Percentiles rank a stretch among this genome's conserved stretches.
Evolutionary conservation across 1,284 basidiomycete genomes (phyloP).

Genomic region (Microbotryum intermedium): DNA sequence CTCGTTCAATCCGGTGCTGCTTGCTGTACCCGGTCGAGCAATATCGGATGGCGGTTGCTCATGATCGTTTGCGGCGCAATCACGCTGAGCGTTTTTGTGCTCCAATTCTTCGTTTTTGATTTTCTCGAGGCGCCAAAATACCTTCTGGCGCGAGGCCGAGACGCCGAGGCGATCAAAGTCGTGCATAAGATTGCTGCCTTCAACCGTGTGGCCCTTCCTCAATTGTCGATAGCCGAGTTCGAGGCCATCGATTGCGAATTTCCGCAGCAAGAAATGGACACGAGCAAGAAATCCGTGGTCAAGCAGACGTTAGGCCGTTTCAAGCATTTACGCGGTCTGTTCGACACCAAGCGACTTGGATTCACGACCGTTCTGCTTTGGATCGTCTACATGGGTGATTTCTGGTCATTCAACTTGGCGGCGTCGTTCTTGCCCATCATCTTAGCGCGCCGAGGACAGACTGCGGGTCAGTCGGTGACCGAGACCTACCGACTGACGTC

Average conservation of each 20-base stretch:
- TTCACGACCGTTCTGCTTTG: conserved; percentile 61
- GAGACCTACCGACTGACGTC: conserved; percentile 38
- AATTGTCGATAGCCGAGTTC: conserved; percentile 30
- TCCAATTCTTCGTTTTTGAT: conserved; percentile 64
- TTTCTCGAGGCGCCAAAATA: conserved; percentile 59
- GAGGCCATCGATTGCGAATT: conserved; percentile 30
- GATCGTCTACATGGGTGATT: conserved; percentile 50
- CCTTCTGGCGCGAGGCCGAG: conserved; percentile 60
- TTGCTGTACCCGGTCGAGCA: conserved; percentile 40
- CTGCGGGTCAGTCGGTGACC: conserved; percentile 25
- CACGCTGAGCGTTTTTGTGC: conserved; percentile 44
- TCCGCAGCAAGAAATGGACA: conserved; percentile 37
- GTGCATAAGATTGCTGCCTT: conserved; percentile 59
- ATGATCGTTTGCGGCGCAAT: conserved; percentile 43
- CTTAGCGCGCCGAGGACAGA: conserved; percentile 32
- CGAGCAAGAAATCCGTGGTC: conserved; percentile 43
- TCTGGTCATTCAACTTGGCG: conserved; percentile 36
- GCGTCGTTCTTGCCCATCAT: conserved; percentile 38
- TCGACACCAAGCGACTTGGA: conserved; percentile 56
- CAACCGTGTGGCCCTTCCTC: conserved; percentile 46
- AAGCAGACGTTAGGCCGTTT: conserved; percentile 33
- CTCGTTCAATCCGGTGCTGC: conserved; percentile 3
- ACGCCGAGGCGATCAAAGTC: conserved; percentile 61
- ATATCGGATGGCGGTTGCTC: conserved; percentile 61
- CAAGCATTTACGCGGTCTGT: conserved; percentile 52